These are phyloP conservation scores for Elymus sibiricus DNA, from an alignment of 176 grass and related monocot species.

Conservation along the genomic window DNA sequence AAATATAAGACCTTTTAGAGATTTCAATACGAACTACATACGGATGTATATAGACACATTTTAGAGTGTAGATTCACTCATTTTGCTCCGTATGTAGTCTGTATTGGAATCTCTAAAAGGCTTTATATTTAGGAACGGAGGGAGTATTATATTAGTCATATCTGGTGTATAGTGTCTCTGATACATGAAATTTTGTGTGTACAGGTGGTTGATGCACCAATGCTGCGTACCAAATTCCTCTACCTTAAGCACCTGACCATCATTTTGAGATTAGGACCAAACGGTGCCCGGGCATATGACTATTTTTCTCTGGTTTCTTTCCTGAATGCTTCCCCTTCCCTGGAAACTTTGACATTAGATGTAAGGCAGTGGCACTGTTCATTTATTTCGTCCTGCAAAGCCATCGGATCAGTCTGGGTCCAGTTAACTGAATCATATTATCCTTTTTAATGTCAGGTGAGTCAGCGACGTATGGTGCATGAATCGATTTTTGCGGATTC, in stretches of 20 bases:
- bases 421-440: background rate
- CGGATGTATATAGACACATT: no score
- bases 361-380: background rate
- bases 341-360: background rate
- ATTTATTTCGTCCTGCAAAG: background rate
- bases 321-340: background rate
- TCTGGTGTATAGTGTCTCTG: background rate
- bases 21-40: no score
- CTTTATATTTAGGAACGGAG: no score
- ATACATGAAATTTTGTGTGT: background rate
- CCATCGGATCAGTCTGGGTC: background rate
- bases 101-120: no score
- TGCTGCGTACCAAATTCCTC: background rate
- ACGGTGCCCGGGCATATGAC: background rate
- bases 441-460: background rate
- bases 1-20: no score
- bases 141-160: background rate
- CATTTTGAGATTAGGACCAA: background rate
- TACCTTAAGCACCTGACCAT: slow-evolving; percentile 14
- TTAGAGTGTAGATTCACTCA: no score
- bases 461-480: background rate
- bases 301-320: background rate
- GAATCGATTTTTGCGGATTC: background rate
- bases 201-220: background rate
- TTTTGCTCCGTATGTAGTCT: no score